Conservation (phyloP, 495 filamentous ascomycete genomes). For the Aspergillus carlsbadensis region DNA sequence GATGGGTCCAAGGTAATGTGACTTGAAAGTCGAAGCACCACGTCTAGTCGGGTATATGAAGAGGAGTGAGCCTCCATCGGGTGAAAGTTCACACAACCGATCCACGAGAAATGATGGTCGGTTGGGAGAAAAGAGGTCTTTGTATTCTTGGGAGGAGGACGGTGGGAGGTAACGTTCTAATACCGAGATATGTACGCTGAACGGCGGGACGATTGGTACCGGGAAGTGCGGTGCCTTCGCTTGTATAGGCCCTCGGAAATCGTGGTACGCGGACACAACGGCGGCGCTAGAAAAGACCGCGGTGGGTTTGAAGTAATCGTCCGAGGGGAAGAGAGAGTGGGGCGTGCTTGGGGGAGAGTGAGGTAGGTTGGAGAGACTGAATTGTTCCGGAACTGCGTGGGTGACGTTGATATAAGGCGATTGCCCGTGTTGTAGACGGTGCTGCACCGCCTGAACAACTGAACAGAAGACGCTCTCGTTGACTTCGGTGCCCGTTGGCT, state of each 20-base stretch:
- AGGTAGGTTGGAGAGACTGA: slow-evolving; percentile 61
- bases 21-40: slow-evolving; percentile 63
- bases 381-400: slow-evolving; percentile 62
- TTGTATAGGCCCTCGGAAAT: slow-evolving; percentile 50
- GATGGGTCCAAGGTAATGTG: slow-evolving; percentile 63
- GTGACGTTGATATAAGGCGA: slow-evolving; percentile 61
- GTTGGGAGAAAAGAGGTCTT: slow-evolving; percentile 55
- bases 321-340: slow-evolving; percentile 41
- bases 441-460: slow-evolving; percentile 55
- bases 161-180: slow-evolving; percentile 74
- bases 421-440: slow-evolving; percentile 43
- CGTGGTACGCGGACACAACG: slow-evolving; percentile 54
- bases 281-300: slow-evolving; percentile 54
- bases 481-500: slow-evolving; percentile 30
- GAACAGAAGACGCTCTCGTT: slow-evolving; percentile 44
- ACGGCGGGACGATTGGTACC: slow-evolving; percentile 62
- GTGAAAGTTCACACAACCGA: slow-evolving; percentile 62
- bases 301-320: slow-evolving; percentile 56
- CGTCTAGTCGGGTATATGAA: slow-evolving; percentile 70
- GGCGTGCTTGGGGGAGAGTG: slow-evolving; percentile 61
- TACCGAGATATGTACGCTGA: slow-evolving; percentile 62
- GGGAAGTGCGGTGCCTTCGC: slow-evolving; percentile 45
- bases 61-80: slow-evolving; percentile 56
- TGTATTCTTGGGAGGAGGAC: slow-evolving; percentile 57
- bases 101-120: slow-evolving; percentile 65